Evolutionary conservation across 352 stramenopile species (phyloP), one percentile per base, ranked within the genome.

Genomic region (Halophytophthora batemanensis): DNA sequence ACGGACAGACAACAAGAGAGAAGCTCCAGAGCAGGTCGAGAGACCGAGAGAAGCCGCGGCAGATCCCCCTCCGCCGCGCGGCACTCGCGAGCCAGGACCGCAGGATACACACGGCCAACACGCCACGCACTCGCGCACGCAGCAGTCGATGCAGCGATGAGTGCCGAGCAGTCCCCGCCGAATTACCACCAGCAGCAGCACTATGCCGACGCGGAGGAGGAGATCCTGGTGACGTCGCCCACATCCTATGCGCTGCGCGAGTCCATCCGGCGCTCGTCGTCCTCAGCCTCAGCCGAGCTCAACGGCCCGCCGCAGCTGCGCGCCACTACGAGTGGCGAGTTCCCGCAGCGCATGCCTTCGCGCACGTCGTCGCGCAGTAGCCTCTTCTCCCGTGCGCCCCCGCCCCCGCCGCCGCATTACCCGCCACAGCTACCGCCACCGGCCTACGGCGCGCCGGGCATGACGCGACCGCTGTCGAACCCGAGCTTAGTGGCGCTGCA

Each of bases 141-240:
- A 55, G 21, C 65, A 59, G 53, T 71, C 57, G 38, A 77, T 77
- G 67, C 67, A 53, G 53, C 60, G 63, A 77, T 77, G 67, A 77
- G 63, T 33, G 43, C 66, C 51, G 66, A 73, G 6, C 51, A 69
- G 22, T 50, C 62, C 52, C 38, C 59, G 53, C 63, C 64, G 38
- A 59, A 64, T 29, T 59, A 61, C 45, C 51, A 74, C 42, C 28
- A 64, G 28, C 68, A 71, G 36, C 64, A 69, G n/a, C n/a, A n/a
- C n/a, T n/a, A n/a, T n/a, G n/a, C n/a, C 39, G 70, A 61, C 36
- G 70, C 71, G 17, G 71, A 76, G 19, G 74, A 89, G 10, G 77
- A 90, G 51, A 87, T 93, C 52, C 55, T 71, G n/a, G 82, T 93
- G 55, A 93, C 82, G 54, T 93, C 82, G 41, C 82, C 82, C 43